A percentile compares a stretch with the other conserved stretches of the same genome.
phyloP scores from a whole-genome alignment of 2,329 filamentous ascomycete species.

The Pseudocercospora fijiensis region DNA sequence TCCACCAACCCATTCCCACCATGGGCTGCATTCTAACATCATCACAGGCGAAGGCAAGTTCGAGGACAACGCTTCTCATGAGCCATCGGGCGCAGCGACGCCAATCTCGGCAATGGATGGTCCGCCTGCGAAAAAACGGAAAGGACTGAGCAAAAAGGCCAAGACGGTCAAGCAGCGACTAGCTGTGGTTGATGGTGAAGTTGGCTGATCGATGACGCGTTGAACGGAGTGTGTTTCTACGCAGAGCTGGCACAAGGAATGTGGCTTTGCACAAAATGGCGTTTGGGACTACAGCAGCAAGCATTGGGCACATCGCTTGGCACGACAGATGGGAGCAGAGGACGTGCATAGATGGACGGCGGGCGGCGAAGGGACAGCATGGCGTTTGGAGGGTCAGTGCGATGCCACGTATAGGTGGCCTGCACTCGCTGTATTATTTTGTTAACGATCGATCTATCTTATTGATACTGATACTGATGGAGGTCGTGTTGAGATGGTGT shows the following conservation, averaged over 20 bases:
- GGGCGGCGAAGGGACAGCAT: neutral
- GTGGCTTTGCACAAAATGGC: neutral
- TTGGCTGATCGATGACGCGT: slow-evolving; percentile 14
- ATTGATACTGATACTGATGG: neutral
- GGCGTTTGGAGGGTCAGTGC: neutral
- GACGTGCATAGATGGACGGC: neutral
- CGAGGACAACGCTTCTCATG: slow-evolving; percentile 80
- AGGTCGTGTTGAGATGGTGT: neutral
- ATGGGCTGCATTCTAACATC: slow-evolving; percentile 17
- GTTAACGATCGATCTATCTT: neutral
- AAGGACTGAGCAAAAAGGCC: slow-evolving; percentile 52
- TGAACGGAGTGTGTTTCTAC: neutral
- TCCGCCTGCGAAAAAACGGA: slow-evolving; percentile 58
- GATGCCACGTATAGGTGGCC: neutral
- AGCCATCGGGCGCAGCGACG: slow-evolving; percentile 81
- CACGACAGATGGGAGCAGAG: neutral
- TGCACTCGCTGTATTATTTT: neutral
- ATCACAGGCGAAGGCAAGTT: slow-evolving; percentile 87
- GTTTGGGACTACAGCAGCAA: neutral
- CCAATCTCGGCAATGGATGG: slow-evolving; percentile 59
- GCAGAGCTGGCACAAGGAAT: neutral
- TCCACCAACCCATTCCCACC: neutral
- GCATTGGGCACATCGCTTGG: neutral
- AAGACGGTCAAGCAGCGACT: slow-evolving; percentile 52
- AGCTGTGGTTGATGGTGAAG: slow-evolving; percentile 49